Evolutionary conservation across 1,139 yeast genomes (phyloP).

Genomic region (Hyphopichia wangnamkhiaoensis): DNA sequence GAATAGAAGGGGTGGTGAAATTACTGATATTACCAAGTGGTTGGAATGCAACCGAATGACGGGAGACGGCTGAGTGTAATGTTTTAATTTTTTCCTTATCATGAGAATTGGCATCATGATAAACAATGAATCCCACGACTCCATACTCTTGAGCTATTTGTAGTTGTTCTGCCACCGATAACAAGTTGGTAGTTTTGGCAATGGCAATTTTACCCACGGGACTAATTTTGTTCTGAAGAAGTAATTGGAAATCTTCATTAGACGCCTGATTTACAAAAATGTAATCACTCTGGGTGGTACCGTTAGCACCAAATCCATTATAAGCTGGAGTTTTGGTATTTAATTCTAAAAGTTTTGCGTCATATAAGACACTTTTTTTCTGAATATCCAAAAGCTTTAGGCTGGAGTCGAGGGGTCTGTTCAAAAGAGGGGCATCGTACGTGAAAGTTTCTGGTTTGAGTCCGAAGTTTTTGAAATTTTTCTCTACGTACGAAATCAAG

Average conservation of each 20-base stretch:
- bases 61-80: conserved; percentile 18
- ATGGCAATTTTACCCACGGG: conserved; percentile 31
- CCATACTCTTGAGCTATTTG: conserved; percentile 29
- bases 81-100: conserved; percentile 11
- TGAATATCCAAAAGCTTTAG: conserved; percentile 27
- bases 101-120: conserved; percentile 17
- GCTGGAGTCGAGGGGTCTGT: conserved; percentile 24
- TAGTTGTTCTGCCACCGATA: conserved; percentile 27
- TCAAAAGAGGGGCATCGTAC: conserved; percentile 19
- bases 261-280: conserved; percentile 35
- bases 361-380: conserved; percentile 20
- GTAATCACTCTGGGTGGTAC: conserved; percentile 25
- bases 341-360: conserved; percentile 28
- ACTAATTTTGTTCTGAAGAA: conserved; percentile 20
- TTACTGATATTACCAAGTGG: conserved; percentile 6
- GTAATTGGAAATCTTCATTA: conserved; percentile 26
- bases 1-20: conserved; percentile 19
- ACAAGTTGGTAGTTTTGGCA: conserved; percentile 19
- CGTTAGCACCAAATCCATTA: conserved; percentile 32
- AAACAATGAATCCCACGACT: conserved; percentile 31
- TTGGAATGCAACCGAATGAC: conserved; percentile 21
- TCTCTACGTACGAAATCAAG: conserved; percentile 26
- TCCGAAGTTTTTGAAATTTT: conserved; percentile 29
- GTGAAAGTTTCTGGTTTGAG: conserved; percentile 21
- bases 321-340: conserved; percentile 38